These are phyloP conservation scores for Suillus plorans DNA, from an alignment of 768 basidiomycete genomes.

Conservation along the genomic window DNA sequence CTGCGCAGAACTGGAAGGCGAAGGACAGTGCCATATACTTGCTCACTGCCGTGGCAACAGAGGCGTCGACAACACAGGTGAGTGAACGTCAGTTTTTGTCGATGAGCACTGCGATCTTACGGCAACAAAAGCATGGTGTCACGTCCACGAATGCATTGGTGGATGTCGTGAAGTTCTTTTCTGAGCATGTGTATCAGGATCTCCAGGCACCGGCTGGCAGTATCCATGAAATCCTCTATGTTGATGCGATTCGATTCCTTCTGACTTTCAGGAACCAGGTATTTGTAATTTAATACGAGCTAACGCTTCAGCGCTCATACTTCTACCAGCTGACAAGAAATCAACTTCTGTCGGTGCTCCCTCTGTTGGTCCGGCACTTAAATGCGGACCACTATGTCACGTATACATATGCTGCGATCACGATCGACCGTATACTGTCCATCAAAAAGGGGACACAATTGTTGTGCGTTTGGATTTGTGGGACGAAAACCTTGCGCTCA, in stretches of 20 bases:
- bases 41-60: conserved; percentile 89
- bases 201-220: conserved; percentile 64
- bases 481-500: background rate
- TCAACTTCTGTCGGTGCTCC: conserved; percentile 89
- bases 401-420: conserved; percentile 95
- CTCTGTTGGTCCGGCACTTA: conserved; percentile 81
- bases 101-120: conserved; percentile 2
- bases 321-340: conserved; percentile 77
- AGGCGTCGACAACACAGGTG: conserved; percentile 84
- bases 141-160: conserved; percentile 91
- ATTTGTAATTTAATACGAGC: conserved; percentile 13
- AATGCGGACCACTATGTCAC: conserved; percentile 85
- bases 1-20: conserved; percentile 72
- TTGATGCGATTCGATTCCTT: conserved; percentile 94
- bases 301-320: background rate
- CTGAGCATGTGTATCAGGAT: conserved; percentile 86
- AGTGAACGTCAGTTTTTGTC: conserved; percentile 16
- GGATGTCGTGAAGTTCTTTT: conserved; percentile 95
- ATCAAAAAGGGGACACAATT: conserved; percentile 79
- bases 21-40: conserved; percentile 95
- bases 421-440: conserved; percentile 93
- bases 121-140: conserved; percentile 70
- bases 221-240: conserved; percentile 89
- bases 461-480: conserved; percentile 50
- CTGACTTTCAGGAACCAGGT: conserved; percentile 97